A percentile compares a stretch with the other conserved stretches of the same genome.
Conservation (phyloP, 2,329 filamentous ascomycete species). For the Parasarocladium wereldwijsianum region DNA sequence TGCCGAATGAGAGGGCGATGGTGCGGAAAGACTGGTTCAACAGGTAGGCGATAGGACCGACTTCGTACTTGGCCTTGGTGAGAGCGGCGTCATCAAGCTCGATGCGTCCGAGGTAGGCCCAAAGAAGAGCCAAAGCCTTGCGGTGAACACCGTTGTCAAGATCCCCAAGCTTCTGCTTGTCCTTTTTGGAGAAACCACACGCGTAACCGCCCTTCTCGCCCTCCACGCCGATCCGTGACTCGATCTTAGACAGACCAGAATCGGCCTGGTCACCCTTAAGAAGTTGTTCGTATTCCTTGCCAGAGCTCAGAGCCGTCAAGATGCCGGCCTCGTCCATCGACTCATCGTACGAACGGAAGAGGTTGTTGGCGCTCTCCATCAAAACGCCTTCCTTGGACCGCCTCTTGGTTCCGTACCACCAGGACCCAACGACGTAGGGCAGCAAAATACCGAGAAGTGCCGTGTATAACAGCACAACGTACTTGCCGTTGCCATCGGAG, state of each 20-base stretch:
- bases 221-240: slow-evolving; percentile 60
- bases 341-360: slow-evolving; percentile 88
- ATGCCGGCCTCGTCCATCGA: slow-evolving; percentile 68
- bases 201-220: slow-evolving; percentile 35
- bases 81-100: slow-evolving; percentile 67
- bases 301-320: slow-evolving; percentile 66
- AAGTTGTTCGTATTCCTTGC: slow-evolving; percentile 68
- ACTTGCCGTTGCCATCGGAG: slow-evolving; percentile 88
- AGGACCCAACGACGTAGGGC: slow-evolving; percentile 85
- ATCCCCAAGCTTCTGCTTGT: slow-evolving; percentile 62
- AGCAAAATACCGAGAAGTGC: slow-evolving; percentile 76
- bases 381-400: slow-evolving; percentile 88
- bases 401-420: slow-evolving; percentile 96
- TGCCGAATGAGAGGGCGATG: slow-evolving; percentile 77
- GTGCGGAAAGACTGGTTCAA: slow-evolving; percentile 78
- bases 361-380: slow-evolving; percentile 82
- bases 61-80: slow-evolving; percentile 76
- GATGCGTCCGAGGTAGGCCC: slow-evolving; percentile 85
- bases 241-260: slow-evolving; percentile 65
- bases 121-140: slow-evolving; percentile 79
- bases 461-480: slow-evolving; percentile 82
- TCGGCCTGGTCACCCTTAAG: slow-evolving; percentile 70
- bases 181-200: slow-evolving; percentile 51
- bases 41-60: slow-evolving; percentile 71
- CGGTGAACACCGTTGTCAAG: slow-evolving; percentile 67